Conservation (phyloP, 148 eudicot genomes). For the Limonium bicolor region DNA sequence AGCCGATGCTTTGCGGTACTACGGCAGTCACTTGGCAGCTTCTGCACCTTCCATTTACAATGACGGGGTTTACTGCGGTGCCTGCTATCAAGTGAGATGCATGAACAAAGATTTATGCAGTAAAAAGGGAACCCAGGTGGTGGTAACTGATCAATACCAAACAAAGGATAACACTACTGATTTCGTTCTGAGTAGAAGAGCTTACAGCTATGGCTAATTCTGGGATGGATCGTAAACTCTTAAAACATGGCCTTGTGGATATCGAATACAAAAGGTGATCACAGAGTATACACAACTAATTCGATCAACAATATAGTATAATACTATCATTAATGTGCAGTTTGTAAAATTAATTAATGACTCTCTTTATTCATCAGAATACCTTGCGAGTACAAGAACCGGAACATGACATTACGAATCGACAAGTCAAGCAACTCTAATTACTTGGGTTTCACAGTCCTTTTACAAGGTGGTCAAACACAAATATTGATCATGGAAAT, state of each 20-base stretch:
- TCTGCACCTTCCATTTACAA: conserved; percentile 48
- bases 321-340: neutral
- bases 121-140: conserved; percentile 32
- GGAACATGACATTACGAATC: conserved; percentile 51
- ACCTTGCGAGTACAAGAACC: conserved; percentile 55
- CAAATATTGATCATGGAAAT: conserved; percentile 61
- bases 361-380: conserved; percentile 24
- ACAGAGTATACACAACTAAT: neutral
- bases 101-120: conserved; percentile 28
- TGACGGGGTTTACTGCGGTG: conserved; percentile 74
- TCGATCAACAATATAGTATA: neutral
- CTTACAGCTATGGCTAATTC: conserved; percentile 51
- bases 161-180: conserved; percentile 25
- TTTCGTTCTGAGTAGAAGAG: conserved; percentile 48
- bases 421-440: conserved; percentile 62
- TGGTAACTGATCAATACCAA: conserved; percentile 35
- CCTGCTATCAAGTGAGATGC: conserved; percentile 82
- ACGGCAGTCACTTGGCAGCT: conserved; percentile 51
- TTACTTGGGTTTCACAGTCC: conserved; percentile 52
- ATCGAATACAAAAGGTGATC: conserved; percentile 40
- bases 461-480: conserved; percentile 91
- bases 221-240: conserved; percentile 26
- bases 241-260: conserved; percentile 28
- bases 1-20: conserved; percentile 37
- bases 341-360: neutral